Evolutionary conservation across 306 rosid species (phyloP).

Genomic region (Trifolium dubium): DNA sequence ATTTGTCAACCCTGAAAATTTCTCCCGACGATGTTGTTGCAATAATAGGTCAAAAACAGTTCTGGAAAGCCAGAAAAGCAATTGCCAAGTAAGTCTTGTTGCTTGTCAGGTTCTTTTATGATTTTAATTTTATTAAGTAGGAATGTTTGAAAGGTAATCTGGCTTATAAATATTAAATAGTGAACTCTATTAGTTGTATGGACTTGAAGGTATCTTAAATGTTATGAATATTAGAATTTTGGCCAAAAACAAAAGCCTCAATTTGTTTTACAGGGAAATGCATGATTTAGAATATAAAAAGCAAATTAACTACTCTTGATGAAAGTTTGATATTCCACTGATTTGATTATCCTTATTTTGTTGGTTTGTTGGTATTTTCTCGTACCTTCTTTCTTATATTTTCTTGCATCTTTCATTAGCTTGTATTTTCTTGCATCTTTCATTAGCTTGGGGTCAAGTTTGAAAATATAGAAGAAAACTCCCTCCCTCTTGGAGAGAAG

Average conservation of each 20-base stretch:
- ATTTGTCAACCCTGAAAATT: constrained; percentile 54
- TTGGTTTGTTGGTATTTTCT: constrained; percentile 32
- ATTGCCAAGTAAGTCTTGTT: constrained; percentile 74
- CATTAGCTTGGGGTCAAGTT: constrained; percentile 24
- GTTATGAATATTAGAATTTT: constrained; percentile 27
- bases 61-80: constrained; percentile 96
- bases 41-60: constrained; percentile 87
- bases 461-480: background rate
- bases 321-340: constrained; percentile 31
- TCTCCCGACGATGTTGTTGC: constrained; percentile 92
- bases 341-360: constrained; percentile 28
- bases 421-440: background rate
- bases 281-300: constrained; percentile 16
- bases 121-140: constrained; percentile 10
- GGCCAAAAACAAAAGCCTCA: constrained; percentile 13
- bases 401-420: constrained; percentile 1
- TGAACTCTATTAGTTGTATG: constrained; percentile 30
- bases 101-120: constrained; percentile 35
- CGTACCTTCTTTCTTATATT: constrained; percentile 2
- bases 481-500: constrained; percentile 10
- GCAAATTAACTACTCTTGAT: constrained; percentile 8
- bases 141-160: constrained; percentile 34
- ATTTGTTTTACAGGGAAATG: constrained; percentile 15
- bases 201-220: constrained; percentile 28
- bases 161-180: constrained; percentile 5